Evolutionary conservation across 2,329 filamentous ascomycete genomes (phyloP).

Genomic region (Colletotrichum tanaceti): DNA sequence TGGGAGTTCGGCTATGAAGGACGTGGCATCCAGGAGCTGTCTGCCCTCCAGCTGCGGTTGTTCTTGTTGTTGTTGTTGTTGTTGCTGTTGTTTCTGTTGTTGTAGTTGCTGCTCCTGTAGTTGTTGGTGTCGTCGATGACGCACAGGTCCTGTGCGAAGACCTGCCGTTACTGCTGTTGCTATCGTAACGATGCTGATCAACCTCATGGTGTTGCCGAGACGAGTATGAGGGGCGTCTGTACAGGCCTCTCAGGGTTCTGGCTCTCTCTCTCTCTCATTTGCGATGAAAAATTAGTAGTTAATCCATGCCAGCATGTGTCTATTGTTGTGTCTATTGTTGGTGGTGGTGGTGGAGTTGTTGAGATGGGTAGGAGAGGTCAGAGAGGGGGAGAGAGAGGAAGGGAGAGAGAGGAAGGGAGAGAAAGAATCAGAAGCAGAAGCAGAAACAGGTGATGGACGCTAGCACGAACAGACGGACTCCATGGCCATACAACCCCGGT

Average conservation of each 20-base stretch:
- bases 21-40: conserved; percentile 15
- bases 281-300: conserved; percentile 10
- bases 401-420: no score
- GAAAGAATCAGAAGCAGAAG: background rate
- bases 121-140: no score
- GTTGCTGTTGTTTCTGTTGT: conserved; percentile 15
- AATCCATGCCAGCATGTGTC: conserved; percentile 36
- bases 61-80: background rate
- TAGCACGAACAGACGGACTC: background rate
- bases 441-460: background rate
- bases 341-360: background rate
- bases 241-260: conserved; percentile 13
- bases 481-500: conserved; percentile 14
- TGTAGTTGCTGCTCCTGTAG: no score
- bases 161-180: conserved; percentile 27
- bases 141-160: conserved; percentile 19
- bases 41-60: conserved; percentile 6
- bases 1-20: conserved; percentile 33
- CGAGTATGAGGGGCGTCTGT: background rate
- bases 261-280: no score
- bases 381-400: no score
- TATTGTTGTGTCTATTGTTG: no score
- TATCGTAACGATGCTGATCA: conserved; percentile 26
- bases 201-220: conserved; percentile 24
- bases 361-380: background rate